Evolutionary conservation across 257 asterid genomes (phyloP).

Genomic region (Solanum verrucosum): DNA sequence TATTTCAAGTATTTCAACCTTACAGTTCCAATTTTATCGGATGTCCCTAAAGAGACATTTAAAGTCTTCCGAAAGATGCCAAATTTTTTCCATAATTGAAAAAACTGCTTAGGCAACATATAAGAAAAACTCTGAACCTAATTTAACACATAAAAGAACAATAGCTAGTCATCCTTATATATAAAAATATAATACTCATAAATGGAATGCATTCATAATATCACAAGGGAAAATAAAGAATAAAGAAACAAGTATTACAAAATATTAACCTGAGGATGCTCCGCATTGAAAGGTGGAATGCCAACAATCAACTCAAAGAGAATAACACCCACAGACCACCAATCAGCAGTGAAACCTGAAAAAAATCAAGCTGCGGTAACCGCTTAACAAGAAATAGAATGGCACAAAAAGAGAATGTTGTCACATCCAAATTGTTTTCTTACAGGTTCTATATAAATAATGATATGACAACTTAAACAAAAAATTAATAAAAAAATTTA

Average conservation of each 20-base stretch:
- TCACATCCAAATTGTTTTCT: not conserved
- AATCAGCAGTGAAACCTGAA: constrained; percentile 90
- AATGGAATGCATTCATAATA: not conserved
- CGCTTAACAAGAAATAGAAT: not conserved
- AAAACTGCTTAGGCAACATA: not conserved
- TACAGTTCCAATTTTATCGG: not conserved
- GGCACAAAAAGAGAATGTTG: not conserved
- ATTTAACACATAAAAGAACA: not conserved
- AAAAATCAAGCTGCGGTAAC: not conserved
- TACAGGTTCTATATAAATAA: not conserved
- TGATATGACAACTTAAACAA: not conserved
- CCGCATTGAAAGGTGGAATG: constrained; percentile 98
- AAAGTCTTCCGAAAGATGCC: not conserved
- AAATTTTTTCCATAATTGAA: not conserved
- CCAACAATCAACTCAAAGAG: constrained; percentile 95
- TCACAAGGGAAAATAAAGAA: not conserved
- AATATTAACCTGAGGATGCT: constrained; percentile 85
- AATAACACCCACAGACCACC: constrained; percentile 99
- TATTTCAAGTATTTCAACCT: not conserved
- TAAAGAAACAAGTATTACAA: not conserved
- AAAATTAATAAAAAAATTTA: no score
- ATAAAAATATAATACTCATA: not conserved
- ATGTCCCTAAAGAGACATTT: not conserved
- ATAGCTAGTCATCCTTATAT: not conserved
- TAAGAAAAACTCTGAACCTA: not conserved